Conservation (phyloP, 2,329 filamentous ascomycete species). For the Gliomastix tumulicola region DNA sequence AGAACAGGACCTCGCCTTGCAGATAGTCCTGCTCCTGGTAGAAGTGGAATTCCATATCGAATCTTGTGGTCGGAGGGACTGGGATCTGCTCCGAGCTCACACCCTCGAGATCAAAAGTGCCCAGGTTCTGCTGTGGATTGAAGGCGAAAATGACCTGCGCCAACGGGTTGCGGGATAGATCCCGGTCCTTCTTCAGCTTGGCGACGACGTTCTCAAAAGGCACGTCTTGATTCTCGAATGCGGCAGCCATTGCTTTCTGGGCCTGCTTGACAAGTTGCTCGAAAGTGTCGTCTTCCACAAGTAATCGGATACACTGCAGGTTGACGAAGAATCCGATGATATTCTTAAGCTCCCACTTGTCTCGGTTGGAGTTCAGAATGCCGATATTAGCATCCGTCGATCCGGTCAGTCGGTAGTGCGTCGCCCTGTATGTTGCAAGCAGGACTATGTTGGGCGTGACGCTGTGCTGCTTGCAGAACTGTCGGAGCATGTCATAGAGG, state of each 20-base stretch:
- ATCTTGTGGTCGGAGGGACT: conserved; percentile 6
- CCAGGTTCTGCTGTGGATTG: conserved; percentile 12
- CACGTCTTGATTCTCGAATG: conserved; percentile 13
- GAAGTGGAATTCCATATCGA: conserved; percentile 16
- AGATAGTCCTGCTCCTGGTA: conserved; percentile 9
- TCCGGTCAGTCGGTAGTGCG: conserved; percentile 9
- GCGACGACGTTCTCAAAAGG: conserved; percentile 11
- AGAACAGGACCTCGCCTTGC: conserved; percentile 8
- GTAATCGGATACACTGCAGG: conserved; percentile 8
- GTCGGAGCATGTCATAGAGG: conserved; percentile 6
- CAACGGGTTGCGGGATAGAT: conserved; percentile 9
- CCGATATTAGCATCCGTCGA: conserved; percentile 6
- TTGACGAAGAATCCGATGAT: conserved; percentile 12
- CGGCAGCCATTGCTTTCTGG: conserved; percentile 2
- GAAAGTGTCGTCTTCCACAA: conserved; percentile 6
- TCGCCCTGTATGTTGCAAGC: conserved; percentile 5
- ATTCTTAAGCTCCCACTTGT: conserved; percentile 5
- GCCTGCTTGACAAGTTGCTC: conserved; percentile 10
- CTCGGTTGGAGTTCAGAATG: conserved; percentile 6
- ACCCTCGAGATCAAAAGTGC: conserved; percentile 9
- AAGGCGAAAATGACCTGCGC: conserved; percentile 11
- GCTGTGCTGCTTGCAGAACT: background rate
- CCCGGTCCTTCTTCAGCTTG: conserved; percentile 3
- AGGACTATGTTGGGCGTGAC: conserved; percentile 6
- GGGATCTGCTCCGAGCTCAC: conserved; percentile 4